phyloP scores from a whole-genome alignment of 2,329 filamentous ascomycete species.

The Nannizzia gypsea region DNA sequence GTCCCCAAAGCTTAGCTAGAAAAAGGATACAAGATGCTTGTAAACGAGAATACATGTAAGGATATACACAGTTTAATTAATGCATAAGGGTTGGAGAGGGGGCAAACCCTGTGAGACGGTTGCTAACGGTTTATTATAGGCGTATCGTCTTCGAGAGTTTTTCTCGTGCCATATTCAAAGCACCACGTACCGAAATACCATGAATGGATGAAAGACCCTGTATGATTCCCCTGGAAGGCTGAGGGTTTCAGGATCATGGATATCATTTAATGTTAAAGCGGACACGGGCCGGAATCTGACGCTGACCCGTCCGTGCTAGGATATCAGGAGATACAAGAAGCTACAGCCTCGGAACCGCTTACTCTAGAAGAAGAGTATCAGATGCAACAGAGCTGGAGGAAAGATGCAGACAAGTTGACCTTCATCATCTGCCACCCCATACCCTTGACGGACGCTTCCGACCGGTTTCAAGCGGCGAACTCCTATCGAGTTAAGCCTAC shows the following conservation, averaged over 20 bases:
- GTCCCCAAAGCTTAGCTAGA: neutral
- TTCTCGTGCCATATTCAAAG: conserved; percentile 72
- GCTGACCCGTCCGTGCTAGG: neutral
- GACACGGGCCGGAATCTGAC: neutral
- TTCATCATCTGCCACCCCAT: conserved; percentile 65
- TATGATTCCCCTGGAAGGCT: conserved; percentile 18
- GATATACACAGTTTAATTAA: neutral
- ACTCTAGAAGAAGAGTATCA: conserved; percentile 70
- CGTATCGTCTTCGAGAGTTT: conserved; percentile 50
- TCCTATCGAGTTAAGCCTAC: conserved; percentile 17
- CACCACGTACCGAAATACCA: conserved; percentile 78
- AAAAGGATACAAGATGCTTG: conserved; percentile 1
- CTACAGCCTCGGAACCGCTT: conserved; percentile 79
- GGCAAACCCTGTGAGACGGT: too few relatives aligned
- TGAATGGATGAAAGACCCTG: conserved; percentile 80
- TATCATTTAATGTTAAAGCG: neutral
- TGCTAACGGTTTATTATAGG: neutral
- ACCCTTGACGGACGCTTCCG: conserved; percentile 18
- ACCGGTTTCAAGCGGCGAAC: conserved; percentile 21
- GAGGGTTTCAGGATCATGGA: neutral
- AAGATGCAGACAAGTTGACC: conserved; percentile 73
- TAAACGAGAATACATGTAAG: neutral
- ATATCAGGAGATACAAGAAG: conserved; percentile 58
- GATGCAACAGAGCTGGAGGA: conserved; percentile 82
- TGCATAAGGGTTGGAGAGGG: neutral